phyloP scores from a whole-genome alignment of 2,329 filamentous ascomycete species.

The Fusarium albosuccineum region DNA sequence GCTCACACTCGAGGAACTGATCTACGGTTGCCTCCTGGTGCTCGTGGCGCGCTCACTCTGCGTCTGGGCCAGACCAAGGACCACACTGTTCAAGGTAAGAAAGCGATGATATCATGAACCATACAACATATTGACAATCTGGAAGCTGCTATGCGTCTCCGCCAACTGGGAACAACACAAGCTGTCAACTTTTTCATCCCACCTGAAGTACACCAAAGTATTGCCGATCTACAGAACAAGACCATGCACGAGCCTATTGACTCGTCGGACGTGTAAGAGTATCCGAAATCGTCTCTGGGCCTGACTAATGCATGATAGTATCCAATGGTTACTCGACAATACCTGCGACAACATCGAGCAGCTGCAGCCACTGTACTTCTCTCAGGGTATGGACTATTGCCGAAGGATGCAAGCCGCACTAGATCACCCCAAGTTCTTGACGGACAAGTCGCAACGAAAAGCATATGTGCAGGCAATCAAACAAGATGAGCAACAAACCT shows the following conservation, averaged over 20 bases:
- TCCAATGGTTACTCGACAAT: conserved; percentile 71
- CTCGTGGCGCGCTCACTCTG: conserved; percentile 67
- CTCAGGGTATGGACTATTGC: conserved; percentile 72
- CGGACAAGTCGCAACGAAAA: conserved; percentile 52
- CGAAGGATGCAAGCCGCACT: conserved; percentile 64
- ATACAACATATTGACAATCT: conserved; percentile 3
- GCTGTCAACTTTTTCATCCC: conserved; percentile 67
- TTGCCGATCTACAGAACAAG: conserved; percentile 59
- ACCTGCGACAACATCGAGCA: conserved; percentile 72
- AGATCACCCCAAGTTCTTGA: conserved; percentile 59
- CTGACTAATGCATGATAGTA: conserved; percentile 27
- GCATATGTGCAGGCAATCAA: conserved; percentile 49
- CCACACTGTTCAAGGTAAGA: conserved; percentile 62
- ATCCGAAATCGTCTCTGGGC: background rate
- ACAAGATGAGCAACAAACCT: conserved; percentile 67
- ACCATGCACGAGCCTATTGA: conserved; percentile 40
- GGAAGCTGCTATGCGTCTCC: conserved; percentile 72
- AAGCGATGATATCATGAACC: too few species aligned
- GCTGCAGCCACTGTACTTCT: conserved; percentile 68
- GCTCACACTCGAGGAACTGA: conserved; percentile 63
- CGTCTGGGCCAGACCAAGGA: conserved; percentile 71
- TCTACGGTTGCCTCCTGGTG: conserved; percentile 63
- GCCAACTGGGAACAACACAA: conserved; percentile 68
- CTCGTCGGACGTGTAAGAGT: conserved; percentile 50
- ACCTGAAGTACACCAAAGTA: conserved; percentile 72